Evolutionary conservation across 768 basidiomycete species (phyloP), one percentile per base, ranked within the genome.

Genomic region (Rhizopogon vesiculosus): DNA sequence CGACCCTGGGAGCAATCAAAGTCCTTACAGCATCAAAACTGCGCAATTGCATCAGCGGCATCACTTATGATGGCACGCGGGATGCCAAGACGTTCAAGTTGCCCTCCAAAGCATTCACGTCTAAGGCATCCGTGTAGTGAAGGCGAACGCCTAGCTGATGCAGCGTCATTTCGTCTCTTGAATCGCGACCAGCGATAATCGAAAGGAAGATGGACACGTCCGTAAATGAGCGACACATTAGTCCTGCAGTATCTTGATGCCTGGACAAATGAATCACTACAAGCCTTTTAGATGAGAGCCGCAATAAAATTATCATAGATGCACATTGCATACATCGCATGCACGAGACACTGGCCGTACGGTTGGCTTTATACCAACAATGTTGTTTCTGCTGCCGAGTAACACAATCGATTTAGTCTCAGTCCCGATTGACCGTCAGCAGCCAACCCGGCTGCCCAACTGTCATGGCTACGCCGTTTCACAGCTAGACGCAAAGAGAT

Each of bases 81-180:
- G 3, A 79, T 72, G 7, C 79, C 79, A 9, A 81, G 61, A 5
- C 78, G 74, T 48, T 66, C 25, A 25, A 25, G 4, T 25, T 75
- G 43, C 77, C 78, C 10, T 64, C 59, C 42, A 87, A 66, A 0
- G 80, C 79, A 10, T 75, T 64, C 35, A 57, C 62, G 28, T 76
- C 66, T 4, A 87, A 69, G 0, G 83, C 83, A 56, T 72, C 70
- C 1, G 75, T 80, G 62, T 76, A 88, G 61, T 85, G 75, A 0
- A 84, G 85, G 8, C 85, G 74, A 8, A 61, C 50, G 4, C 56
- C 53, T 1, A 85, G 85, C 56, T 78, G 74, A 13, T 70, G 67
- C 22, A 72, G 56, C 28, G 77, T 77, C 54, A 70, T 72, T 46
- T 68, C 67, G 59, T 79, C 79, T 4, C 55, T 61, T 3, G 73